Base-by-base conservation (phyloP, 768 basidiomycete genomes). In the Tylopilus balloui region DNA sequence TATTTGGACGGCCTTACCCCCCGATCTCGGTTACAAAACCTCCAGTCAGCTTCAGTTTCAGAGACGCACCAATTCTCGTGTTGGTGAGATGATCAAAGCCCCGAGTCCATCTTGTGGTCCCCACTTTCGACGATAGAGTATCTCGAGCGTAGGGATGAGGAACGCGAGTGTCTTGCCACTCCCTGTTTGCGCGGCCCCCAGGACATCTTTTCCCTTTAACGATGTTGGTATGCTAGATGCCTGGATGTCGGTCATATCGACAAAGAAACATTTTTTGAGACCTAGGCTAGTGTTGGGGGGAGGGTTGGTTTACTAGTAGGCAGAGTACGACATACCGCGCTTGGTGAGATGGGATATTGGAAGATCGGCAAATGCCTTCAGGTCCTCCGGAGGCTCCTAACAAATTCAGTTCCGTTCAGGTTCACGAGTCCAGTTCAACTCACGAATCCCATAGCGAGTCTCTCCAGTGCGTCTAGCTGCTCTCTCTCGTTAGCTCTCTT, bases 21-120 rank as follows among this genome's bases (percentile, higher is more conserved):
- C 17, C 15, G 48, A n/a, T n/a, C 27, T 27, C 9, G 27, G 9
- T 27, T 10, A 27, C 28, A 54, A 31, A 41, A 48, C 39, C 21
- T 36, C 23, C n/a, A 28, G 38, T 38, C 13, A 25, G 23, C 45
- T 37, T 7, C 46, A 39, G 36, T 21, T 14, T 24, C 21, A 23
- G 11, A 38, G 13, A 74, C 84, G 42, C 59, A 92, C 92, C 56
- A 97, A 70, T 68, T 98, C 95, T 38, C 94, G 77, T 2, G 95
- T 97, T 4, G 95, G 95, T 1, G 90, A 92, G 45, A 99, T 89
- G 53, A 98, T 83, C 41, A 99, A 68, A 2, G 93, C 95, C 7
- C 95, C 94, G 14, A 87, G 69, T 3, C 86, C 85, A 57, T 87
- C 85, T 54, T 79, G 77, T 7, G 81, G 81, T 0, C 84, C 84